Percentiles rank a stretch among this genome's conserved stretches.
phyloP scores from a whole-genome alignment of 2,329 filamentous ascomycete species.

The Claviceps sp. region DNA sequence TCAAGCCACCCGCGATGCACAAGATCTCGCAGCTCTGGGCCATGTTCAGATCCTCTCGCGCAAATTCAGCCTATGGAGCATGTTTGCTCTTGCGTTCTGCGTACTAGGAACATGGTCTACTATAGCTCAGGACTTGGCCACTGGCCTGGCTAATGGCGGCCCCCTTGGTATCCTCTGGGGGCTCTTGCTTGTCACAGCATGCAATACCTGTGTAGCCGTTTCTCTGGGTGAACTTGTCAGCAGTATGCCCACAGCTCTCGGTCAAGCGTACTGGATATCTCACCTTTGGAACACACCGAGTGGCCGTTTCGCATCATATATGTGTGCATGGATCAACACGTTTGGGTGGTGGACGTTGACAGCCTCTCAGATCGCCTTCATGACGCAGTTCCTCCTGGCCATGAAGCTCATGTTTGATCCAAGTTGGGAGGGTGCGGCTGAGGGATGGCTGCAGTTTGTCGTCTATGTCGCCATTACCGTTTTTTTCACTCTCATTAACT shows the following conservation, averaged over 20 bases:
- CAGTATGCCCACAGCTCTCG: conserved; percentile 45
- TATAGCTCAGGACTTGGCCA: conserved; percentile 34
- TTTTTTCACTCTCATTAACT: conserved; percentile 34
- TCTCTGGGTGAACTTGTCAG: conserved; percentile 43
- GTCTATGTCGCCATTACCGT: conserved; percentile 38
- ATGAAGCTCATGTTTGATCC: conserved; percentile 40
- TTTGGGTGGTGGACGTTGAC: conserved; percentile 46
- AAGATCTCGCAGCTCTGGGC: conserved; percentile 27
- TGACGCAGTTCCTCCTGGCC: conserved; percentile 43
- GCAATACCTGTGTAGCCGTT: conserved; percentile 39
- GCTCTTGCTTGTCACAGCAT: conserved; percentile 35
- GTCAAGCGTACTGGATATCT: conserved; percentile 43
- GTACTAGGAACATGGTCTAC: conserved; percentile 46
- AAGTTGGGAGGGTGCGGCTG: conserved; percentile 28
- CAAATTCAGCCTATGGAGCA: conserved; percentile 41
- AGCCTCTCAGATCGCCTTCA: conserved; percentile 42
- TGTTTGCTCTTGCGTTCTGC: conserved; percentile 43
- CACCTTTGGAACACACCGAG: conserved; percentile 21
- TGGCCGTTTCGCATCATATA: conserved; percentile 39
- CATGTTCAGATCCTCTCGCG: conserved; percentile 25
- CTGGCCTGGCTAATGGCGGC: conserved; percentile 40
- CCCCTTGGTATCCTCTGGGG: conserved; percentile 43
- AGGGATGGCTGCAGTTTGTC: conserved; percentile 41
- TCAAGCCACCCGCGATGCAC: conserved; percentile 18
- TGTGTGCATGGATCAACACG: conserved; percentile 47